Conservation (phyloP, 257 asterid species). For the Schizonepeta tenuifolia region DNA sequence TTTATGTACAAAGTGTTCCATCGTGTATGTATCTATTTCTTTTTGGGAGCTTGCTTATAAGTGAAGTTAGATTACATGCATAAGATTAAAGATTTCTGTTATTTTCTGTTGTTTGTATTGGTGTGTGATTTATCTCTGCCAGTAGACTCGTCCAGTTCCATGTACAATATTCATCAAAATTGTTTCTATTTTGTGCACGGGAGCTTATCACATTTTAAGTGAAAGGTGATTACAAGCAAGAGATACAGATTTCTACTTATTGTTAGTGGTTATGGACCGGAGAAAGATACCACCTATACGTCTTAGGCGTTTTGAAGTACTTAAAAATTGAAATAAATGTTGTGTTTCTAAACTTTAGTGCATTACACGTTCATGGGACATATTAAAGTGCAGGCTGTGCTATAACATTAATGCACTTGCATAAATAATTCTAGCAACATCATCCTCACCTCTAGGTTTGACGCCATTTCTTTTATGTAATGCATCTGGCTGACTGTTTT, state of each 20-base stretch:
- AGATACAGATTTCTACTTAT: not conserved
- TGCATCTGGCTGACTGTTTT: not conserved
- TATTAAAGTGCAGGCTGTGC: not conserved
- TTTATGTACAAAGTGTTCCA: not conserved
- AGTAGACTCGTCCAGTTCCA: not conserved
- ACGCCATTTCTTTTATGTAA: not conserved
- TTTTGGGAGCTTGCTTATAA: not conserved
- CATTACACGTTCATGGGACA: not conserved
- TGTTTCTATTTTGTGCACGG: not conserved
- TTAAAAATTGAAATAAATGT: not conserved
- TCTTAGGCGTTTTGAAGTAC: not conserved
- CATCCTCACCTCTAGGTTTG: constrained; percentile 17
- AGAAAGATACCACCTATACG: not conserved
- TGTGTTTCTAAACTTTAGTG: not conserved
- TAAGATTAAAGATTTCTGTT: not conserved
- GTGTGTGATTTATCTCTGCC: not conserved
- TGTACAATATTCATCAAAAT: not conserved
- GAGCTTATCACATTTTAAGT: constrained; percentile 2
- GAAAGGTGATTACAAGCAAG: not conserved
- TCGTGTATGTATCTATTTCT: not conserved
- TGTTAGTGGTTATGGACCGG: not conserved
- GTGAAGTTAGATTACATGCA: not conserved
- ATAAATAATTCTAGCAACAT: not conserved
- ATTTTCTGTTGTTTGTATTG: not conserved
- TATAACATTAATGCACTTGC: not conserved